A percentile compares a stretch with the other conserved stretches of the same genome.
Conservation (phyloP, 2,329 filamentous ascomycete species). For the Biscogniauxia marginata region DNA sequence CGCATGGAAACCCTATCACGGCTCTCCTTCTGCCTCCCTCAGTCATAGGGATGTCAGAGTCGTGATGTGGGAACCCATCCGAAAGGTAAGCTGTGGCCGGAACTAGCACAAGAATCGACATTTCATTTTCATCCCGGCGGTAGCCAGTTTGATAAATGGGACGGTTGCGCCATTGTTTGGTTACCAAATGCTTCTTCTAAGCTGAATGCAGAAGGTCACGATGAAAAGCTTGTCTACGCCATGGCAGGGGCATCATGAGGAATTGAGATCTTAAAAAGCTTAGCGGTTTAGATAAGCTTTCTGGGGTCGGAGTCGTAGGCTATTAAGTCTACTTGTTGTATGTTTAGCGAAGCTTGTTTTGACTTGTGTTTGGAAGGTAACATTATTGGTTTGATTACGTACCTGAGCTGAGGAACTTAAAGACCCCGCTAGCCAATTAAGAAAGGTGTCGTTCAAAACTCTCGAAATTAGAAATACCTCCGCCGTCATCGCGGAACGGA, state of each 20-base stretch:
- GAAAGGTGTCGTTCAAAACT: background rate
- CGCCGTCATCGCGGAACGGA: conserved; percentile 1
- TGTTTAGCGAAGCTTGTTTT: conserved; percentile 4
- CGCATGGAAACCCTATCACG: background rate
- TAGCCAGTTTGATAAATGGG: conserved; percentile 2
- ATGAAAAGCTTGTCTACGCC: conserved; percentile 4
- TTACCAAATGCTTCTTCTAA: background rate
- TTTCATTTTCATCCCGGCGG: background rate
- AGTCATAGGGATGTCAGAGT: background rate
- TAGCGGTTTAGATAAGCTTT: conserved; percentile 8
- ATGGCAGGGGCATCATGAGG: conserved; percentile 6
- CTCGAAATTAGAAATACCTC: background rate
- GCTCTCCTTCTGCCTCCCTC: background rate
- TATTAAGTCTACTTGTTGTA: background rate
- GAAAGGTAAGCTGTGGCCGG: too few relatives aligned
- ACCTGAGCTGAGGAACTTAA: background rate
- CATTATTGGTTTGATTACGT: background rate
- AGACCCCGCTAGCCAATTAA: conserved; percentile 1
- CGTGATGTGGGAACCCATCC: background rate
- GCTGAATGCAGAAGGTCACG: conserved; percentile 5
- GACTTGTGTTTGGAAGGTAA: conserved; percentile 5
- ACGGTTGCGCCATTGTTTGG: background rate
- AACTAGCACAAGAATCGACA: background rate
- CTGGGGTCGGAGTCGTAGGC: background rate
- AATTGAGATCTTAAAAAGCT: conserved; percentile 7